Evolutionary conservation across 495 filamentous ascomycete species (phyloP), one percentile per base, ranked within the genome.

Genomic region (Penicillium waksmanii): DNA sequence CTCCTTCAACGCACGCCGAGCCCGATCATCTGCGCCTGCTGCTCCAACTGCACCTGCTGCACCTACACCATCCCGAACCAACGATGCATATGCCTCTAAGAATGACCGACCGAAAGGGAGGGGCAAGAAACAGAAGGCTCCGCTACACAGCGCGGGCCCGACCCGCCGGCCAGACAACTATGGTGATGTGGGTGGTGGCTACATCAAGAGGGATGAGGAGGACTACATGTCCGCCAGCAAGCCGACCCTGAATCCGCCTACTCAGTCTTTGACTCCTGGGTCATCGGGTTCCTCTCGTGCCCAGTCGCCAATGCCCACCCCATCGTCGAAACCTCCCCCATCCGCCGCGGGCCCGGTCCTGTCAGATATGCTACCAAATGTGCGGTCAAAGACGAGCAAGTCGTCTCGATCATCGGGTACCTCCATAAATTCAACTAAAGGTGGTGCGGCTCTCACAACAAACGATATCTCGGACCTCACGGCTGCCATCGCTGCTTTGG

Each of bases 401-500:
- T 60, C 65, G 43, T 82, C 78, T 13, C 84, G 84, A 11, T 86
- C 82, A 5, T 80, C 83, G 9, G 81, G 78, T 2, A 80, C 77
- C 1, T 74, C 82, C 0, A 60, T 49, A 1, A 73, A 70, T 19
- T 63, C 74, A 3, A 66, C 61, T 2, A 73, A 71, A 51, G 60
- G 57, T 3, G 36, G 46, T 1, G 51, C 50, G 15, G 55, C 73
- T 3, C 57, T 80, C 31, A 79, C 77, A 9, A 80, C 91, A 7
- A 88, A 85, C 18, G 86, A 89, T 6, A 82, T 97, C 33, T 78
- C 83, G 23, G 96, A 97, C 68, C 80, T 98, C 3, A 96, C 97
- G 54, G 86, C 91, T 7, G 95, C 94, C 3, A 96, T 98, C 62
- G 88, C 91, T n/a, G 78, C 87, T 15, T 85, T 98, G 48, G 95